phyloP scores from a whole-genome alignment of 2,329 filamentous ascomycete genomes.

The Cercospora canescens region DNA sequence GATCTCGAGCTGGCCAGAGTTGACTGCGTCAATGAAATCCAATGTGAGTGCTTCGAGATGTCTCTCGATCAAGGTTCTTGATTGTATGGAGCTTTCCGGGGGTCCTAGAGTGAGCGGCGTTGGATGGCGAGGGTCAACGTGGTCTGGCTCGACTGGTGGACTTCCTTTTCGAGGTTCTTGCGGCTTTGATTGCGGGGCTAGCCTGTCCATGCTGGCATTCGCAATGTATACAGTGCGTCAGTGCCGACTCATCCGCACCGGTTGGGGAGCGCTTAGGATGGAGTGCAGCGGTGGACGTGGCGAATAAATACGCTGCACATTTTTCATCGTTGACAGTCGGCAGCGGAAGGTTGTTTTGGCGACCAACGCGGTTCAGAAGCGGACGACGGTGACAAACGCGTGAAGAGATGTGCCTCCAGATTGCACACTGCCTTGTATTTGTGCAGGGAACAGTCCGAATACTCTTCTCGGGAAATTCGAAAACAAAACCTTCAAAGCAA shows the following conservation, averaged over 20 bases:
- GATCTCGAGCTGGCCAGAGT: constrained; percentile 13
- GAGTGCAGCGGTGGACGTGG: no score
- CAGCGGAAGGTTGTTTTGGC: neutral
- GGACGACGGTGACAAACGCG: neutral
- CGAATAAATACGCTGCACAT: neutral
- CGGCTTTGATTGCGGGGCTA: neutral
- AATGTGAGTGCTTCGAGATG: neutral
- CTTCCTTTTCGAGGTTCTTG: neutral
- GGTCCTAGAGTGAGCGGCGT: neutral
- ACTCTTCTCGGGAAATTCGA: no score
- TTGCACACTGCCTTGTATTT: neutral
- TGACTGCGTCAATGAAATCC: constrained; percentile 11
- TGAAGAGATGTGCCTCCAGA: neutral
- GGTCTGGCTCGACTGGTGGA: neutral
- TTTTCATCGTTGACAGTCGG: neutral
- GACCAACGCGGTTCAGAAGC: rapidly evolving
- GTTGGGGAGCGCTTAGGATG: no score
- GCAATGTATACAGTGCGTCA: neutral
- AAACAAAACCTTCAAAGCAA: no score
- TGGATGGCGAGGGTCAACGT: neutral
- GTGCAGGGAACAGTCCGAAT: neutral
- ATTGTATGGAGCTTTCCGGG: neutral
- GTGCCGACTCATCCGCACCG: neutral
- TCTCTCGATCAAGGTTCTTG: neutral
- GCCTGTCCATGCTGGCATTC: neutral